phyloP scores from a whole-genome alignment of 2,329 filamentous ascomycete genomes.

The Ascochyta rabiei region DNA sequence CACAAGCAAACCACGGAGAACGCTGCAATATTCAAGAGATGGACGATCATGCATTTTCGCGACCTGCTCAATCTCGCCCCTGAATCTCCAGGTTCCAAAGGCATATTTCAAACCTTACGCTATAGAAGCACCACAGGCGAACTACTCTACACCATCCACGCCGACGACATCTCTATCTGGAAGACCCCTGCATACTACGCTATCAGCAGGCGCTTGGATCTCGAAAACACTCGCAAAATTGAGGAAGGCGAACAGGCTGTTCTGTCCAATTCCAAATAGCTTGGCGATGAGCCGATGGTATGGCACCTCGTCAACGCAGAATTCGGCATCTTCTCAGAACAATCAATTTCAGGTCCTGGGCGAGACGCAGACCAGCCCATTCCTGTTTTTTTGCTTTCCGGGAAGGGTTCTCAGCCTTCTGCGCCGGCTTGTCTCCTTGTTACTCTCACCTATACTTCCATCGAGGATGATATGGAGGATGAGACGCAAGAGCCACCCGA shows the following conservation, averaged over 20 bases:
- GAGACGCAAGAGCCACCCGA: not conserved
- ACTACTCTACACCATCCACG: conserved; percentile 14
- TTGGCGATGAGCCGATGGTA: conserved; percentile 19
- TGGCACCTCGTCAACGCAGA: conserved; percentile 22
- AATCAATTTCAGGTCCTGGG: not conserved
- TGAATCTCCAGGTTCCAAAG: not conserved
- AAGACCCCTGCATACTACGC: conserved; percentile 11
- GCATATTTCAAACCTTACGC: conserved; percentile 5
- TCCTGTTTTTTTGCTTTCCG: not conserved
- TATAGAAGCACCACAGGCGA: conserved; percentile 2
- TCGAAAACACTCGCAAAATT: conserved; percentile 20
- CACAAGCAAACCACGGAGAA: conserved; percentile 1
- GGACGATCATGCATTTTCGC: conserved; percentile 28
- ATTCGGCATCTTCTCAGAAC: conserved; percentile 20
- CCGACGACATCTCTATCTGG: conserved; percentile 4
- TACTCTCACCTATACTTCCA: not conserved
- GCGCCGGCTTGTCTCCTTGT: not conserved
- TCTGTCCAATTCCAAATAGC: not conserved
- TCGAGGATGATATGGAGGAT: not conserved
- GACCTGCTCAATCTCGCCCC: conserved; percentile 18
- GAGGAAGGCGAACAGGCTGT: conserved; percentile 9
- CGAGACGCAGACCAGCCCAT: not conserved
- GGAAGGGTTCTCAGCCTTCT: not conserved
- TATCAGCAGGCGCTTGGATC: conserved; percentile 15
- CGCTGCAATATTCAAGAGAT: conserved; percentile 19